Conservation (phyloP, 139 green algal genomes). For the Chlamydomonas sphaeroides region DNA sequence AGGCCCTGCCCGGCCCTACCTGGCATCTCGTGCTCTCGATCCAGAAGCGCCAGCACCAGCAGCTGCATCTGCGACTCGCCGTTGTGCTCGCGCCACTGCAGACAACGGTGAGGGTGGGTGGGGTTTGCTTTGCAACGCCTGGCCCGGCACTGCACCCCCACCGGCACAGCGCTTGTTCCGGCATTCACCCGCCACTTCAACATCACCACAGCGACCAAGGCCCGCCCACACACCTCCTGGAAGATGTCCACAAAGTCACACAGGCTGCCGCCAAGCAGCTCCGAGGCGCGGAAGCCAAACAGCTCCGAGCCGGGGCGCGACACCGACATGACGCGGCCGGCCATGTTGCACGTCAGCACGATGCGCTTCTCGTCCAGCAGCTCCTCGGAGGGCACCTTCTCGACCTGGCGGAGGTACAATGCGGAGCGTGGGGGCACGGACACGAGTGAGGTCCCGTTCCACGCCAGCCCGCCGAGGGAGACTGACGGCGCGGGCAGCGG, state of each 20-base stretch:
- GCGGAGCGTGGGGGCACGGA: no score
- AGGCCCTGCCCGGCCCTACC: background rate
- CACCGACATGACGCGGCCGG: background rate
- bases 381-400: constrained; percentile 1
- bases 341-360: background rate
- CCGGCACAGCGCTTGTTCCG: no score
- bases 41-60: constrained; percentile 37
- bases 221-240: background rate
- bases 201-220: background rate
- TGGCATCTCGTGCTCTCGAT: constrained; percentile 38
- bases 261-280: background rate
- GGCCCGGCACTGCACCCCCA: no score
- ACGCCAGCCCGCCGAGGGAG: no score
- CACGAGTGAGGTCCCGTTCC: no score
- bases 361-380: constrained; percentile 11
- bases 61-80: background rate
- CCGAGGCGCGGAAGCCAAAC: constrained; percentile 18
- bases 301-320: background rate
- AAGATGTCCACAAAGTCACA: constrained; percentile 40
- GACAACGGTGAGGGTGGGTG: background rate
- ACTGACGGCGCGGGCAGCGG: no score
- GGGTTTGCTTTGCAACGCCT: no score
- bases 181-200: no score
- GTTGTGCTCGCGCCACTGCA: constrained; percentile 23
- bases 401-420: background rate